Conservation (phyloP, 257 asterid species). For the Solanum pimpinellifolium region DNA sequence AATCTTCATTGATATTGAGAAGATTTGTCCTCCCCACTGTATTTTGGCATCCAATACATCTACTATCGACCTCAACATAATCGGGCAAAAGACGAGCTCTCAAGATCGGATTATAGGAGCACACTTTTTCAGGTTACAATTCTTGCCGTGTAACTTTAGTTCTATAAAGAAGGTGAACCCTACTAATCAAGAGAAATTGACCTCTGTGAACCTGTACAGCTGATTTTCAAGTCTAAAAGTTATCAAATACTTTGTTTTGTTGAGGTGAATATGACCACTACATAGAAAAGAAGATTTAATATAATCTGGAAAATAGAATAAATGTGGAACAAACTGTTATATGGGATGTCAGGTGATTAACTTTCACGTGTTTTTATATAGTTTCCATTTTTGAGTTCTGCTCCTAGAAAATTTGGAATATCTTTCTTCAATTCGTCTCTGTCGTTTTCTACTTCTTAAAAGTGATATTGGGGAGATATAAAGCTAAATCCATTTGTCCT, state of each 20-base stretch:
- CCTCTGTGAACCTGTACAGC: background rate
- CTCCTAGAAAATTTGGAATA: background rate
- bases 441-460: background rate
- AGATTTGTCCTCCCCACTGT: constrained; percentile 85
- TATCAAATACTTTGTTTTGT: background rate
- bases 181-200: background rate
- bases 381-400: background rate
- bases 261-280: background rate
- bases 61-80: constrained; percentile 72
- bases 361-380: background rate
- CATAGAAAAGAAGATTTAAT: background rate
- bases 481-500: background rate
- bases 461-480: background rate
- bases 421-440: background rate
- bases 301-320: background rate
- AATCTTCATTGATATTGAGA: constrained; percentile 77
- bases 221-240: background rate
- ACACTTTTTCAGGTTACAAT: constrained; percentile 85
- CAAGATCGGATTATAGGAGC: constrained; percentile 92
- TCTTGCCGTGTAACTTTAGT: background rate
- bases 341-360: background rate
- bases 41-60: constrained; percentile 93
- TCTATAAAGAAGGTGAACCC: background rate
- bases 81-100: constrained; percentile 73
- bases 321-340: background rate